These are phyloP conservation scores for Globisporangium spinosum DNA, from an alignment of 352 stramenopile genomes.

Conservation along the genomic window DNA sequence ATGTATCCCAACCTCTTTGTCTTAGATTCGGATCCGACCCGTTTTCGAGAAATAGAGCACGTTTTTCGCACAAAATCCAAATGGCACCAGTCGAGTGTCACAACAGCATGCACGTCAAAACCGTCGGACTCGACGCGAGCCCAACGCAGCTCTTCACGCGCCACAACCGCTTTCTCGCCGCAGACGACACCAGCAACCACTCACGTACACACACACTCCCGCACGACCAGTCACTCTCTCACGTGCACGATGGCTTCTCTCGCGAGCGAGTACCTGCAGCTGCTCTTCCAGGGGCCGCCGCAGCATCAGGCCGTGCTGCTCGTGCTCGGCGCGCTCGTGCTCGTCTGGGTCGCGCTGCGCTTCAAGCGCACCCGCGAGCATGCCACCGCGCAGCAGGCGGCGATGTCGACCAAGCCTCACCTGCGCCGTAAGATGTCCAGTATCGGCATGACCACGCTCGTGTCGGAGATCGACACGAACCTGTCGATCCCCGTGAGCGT, in stretches of 20 bases:
- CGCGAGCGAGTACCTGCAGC: conserved; percentile 8
- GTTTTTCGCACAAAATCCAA: too few species aligned
- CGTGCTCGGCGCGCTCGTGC: conserved; percentile 17
- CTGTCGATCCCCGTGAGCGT: conserved; percentile 72
- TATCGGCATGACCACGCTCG: conserved; percentile 66
- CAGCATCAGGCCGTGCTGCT: conserved; percentile 20
- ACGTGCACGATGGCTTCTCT: background rate
- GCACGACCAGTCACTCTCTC: background rate
- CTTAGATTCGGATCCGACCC: background rate
- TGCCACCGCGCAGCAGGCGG: conserved; percentile 16
- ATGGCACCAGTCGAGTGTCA: too few species aligned
- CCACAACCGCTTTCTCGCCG: background rate
- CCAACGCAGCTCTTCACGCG: background rate
- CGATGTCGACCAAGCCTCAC: conserved; percentile 24
- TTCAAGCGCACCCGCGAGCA: conserved; percentile 4
- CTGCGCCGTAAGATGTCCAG: conserved; percentile 56
- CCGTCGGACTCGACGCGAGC: background rate
- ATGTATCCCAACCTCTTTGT: background rate
- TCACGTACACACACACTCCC: too few species aligned
- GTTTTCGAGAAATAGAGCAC: background rate
- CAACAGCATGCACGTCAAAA: background rate
- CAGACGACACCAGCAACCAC: background rate
- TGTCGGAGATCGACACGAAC: conserved; percentile 73
- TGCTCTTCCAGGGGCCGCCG: conserved; percentile 17
- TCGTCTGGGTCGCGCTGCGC: conserved; percentile 18